Evolutionary conservation across 192 early-diverging fungal species (phyloP).

Genomic region (Chytriomyces hyalinus): DNA sequence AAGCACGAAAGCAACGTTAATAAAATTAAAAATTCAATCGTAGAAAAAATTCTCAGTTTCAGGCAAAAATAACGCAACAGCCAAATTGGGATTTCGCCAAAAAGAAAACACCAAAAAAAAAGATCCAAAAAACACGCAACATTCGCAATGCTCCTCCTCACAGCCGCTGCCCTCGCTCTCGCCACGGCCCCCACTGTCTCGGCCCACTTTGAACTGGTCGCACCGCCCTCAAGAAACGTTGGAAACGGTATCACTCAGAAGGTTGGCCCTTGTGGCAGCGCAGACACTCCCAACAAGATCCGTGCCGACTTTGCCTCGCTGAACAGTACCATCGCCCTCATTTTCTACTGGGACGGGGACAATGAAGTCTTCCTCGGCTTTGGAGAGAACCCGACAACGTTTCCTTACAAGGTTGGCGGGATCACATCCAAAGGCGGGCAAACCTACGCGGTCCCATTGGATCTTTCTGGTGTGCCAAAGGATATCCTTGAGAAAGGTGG

Average conservation of each 20-base stretch:
- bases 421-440: conserved; percentile 9
- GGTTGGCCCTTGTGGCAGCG: too few relatives aligned
- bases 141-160: not conserved
- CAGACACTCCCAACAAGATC: too few relatives aligned
- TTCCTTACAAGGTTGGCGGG: conserved; percentile 34
- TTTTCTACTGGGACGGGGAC: conserved; percentile 32
- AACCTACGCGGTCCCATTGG: conserved; percentile 11
- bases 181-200: not conserved
- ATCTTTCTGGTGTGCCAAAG: conserved; percentile 20
- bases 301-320: not conserved
- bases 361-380: conserved; percentile 28
- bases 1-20: too few relatives aligned
- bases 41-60: too few relatives aligned
- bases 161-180: not conserved
- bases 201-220: too few relatives aligned
- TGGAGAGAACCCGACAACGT: conserved; percentile 30
- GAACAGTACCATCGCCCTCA: not conserved
- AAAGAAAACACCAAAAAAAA: too few relatives aligned
- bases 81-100: too few relatives aligned
- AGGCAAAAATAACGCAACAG: too few relatives aligned
- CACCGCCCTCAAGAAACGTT: too few relatives aligned
- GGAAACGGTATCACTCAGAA: too few relatives aligned
- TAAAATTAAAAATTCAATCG: too few relatives aligned
- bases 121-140: not conserved
- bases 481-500: conserved; percentile 7